These are phyloP conservation scores for Opeltia flavorubescens DNA, from an alignment of 495 filamentous ascomycete species.

Conservation along the genomic window DNA sequence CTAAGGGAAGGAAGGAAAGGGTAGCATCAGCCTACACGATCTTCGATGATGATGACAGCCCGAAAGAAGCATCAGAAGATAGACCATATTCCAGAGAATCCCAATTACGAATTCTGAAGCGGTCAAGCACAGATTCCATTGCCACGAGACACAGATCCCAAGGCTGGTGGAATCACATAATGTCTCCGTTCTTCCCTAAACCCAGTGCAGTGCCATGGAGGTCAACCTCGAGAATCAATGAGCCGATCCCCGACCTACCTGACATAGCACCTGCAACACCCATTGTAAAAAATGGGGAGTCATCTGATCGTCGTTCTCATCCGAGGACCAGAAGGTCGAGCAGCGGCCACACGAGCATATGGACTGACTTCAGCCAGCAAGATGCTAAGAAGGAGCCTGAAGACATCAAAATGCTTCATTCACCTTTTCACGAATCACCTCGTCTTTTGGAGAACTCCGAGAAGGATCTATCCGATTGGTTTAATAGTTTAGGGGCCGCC, in stretches of 20 bases:
- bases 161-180: conserved; percentile 83
- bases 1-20: too few species aligned
- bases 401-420: background rate
- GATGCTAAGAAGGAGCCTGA: background rate
- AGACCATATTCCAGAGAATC: conserved; percentile 21
- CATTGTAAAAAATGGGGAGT: background rate
- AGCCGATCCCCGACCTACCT: background rate
- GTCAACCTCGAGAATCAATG: conserved; percentile 8
- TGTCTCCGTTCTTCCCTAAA: conserved; percentile 54
- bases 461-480: conserved; percentile 3
- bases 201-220: conserved; percentile 20
- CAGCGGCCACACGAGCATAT: conserved; percentile 17
- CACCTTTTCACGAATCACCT: background rate
- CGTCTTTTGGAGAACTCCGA: background rate
- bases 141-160: conserved; percentile 45
- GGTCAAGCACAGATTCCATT: conserved; percentile 22
- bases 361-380: conserved; percentile 11
- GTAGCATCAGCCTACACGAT: conserved; percentile 40
- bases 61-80: conserved; percentile 14
- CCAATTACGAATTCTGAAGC: conserved; percentile 18
- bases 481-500: conserved; percentile 24
- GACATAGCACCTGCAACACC: background rate
- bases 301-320: background rate
- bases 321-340: background rate
- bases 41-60: conserved; percentile 41